Evolutionary conservation across 495 filamentous ascomycete species (phyloP).

Genomic region (Cercophora samala): DNA sequence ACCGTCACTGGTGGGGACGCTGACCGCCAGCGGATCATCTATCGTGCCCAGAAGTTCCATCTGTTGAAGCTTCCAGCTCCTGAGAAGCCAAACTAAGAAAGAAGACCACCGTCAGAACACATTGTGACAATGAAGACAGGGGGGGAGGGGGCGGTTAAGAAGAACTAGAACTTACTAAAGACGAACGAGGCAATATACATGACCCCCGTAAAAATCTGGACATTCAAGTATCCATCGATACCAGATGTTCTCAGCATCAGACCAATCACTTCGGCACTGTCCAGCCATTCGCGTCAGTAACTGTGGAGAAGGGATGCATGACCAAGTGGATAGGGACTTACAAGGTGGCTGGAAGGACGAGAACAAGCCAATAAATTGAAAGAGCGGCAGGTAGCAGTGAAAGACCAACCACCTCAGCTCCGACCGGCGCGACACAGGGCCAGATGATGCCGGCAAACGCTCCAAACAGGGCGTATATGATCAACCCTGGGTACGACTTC

Average conservation of each 20-base stretch:
- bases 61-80: conserved; percentile 46
- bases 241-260: conserved; percentile 58
- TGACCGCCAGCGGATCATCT: conserved; percentile 29
- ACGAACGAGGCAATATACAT: conserved; percentile 40
- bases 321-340: conserved; percentile 13
- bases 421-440: conserved; percentile 68
- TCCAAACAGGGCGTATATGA: conserved; percentile 70
- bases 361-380: conserved; percentile 71
- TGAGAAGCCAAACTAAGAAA: conserved; percentile 36
- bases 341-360: conserved; percentile 71
- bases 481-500: conserved; percentile 60
- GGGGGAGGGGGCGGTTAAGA: too few species aligned
- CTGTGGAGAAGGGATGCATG: neutral
- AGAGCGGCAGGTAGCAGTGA: conserved; percentile 65
- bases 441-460: conserved; percentile 70
- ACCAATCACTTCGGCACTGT: conserved; percentile 64
- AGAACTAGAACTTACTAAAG: conserved; percentile 30
- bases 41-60: conserved; percentile 29
- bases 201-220: conserved; percentile 41
- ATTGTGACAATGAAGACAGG: neutral
- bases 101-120: neutral
- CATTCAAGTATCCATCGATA: conserved; percentile 38
- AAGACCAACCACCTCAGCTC: conserved; percentile 74
- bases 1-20: conserved; percentile 25
- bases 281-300: conserved; percentile 4